A percentile compares a stretch with the other conserved stretches of the same genome.
These are phyloP conservation scores for Mitragyna speciosa DNA, from an alignment of 257 asterid genomes.

Conservation along the genomic window DNA sequence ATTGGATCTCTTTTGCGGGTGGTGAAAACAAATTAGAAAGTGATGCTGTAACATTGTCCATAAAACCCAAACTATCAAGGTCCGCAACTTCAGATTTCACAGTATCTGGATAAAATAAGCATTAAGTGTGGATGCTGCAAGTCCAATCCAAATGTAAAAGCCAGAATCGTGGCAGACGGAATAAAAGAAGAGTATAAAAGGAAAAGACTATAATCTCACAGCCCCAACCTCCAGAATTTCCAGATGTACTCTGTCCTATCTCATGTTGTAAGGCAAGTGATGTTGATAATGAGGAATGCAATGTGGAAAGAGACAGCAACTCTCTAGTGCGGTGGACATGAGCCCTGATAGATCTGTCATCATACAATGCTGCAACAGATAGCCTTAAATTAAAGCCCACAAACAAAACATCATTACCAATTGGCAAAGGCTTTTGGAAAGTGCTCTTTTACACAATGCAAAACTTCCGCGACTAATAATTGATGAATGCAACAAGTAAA, in stretches of 20 bases:
- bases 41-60: constrained; percentile 66
- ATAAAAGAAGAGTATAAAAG: background rate
- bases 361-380: constrained; percentile 74
- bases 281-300: constrained; percentile 87
- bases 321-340: constrained; percentile 89
- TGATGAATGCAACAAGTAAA: background rate
- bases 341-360: constrained; percentile 95
- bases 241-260: constrained; percentile 40
- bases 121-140: constrained; percentile 25
- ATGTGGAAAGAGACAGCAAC: constrained; percentile 72
- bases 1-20: constrained; percentile 72
- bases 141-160: constrained; percentile 11
- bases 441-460: background rate
- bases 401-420: background rate
- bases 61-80: constrained; percentile 72
- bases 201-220: background rate
- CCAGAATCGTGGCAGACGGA: background rate
- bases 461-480: background rate
- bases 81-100: constrained; percentile 71
- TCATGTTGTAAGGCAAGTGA: constrained; percentile 82
- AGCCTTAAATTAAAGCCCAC: constrained; percentile 26
- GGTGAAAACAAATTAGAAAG: constrained; percentile 63
- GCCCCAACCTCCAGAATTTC: constrained; percentile 57
- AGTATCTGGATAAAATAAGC: constrained; percentile 50
- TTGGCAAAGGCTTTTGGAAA: background rate